Base-by-base conservation (phyloP, 208 protist species). In the Acanthamoeba castellanii region DNA sequence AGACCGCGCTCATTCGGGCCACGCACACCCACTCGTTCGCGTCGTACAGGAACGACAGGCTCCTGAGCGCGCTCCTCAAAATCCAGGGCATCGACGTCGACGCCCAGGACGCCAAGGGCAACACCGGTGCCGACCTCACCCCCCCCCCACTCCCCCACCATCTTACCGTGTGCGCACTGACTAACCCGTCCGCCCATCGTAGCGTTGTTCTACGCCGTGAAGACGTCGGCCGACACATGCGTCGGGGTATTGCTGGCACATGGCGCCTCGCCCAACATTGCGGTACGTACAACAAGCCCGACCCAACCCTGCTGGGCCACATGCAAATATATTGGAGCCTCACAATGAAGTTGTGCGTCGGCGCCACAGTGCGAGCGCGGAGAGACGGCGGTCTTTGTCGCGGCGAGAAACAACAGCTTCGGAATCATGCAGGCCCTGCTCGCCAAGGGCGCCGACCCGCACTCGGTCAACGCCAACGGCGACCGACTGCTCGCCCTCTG, bases 41-140 rank as follows among this genome's bases (percentile, higher is more conserved):
- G 68, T 74, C 68, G 18, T 74, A 74, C 68, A 30, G 68, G 30
- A 74, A 74, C 68, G 30, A 74, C 25, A 42, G 37, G 32, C 68
- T 74, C 7, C 68, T 74, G 30, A n/a, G 68, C 18, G 68, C 14
- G 3, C 68, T 74, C 68, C 68, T 74, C 68, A 16, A 11, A 13
- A 74, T 74, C 16, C 4, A 74, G 68, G 68, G 68, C 30, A 37
- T 74, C 3, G 68, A 74, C n/a, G 7, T 74, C 3, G 68, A 74
- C 68, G 68, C 68, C n/a, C 16, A 74, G n/a, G 68, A 74, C 68
- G 68, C 68, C 68, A 74, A 74, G 68, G 68, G 68, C 25, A 74
- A 74, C n/a, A 74, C 68, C 11, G 68, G 68, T 74, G 14, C 64
- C 25, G 25, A 22, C 64, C 27, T 32, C 27, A 22, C 27, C 64